Base-by-base conservation (phyloP, 2,329 filamentous ascomycete species). In the Elsinoe australis region DNA sequence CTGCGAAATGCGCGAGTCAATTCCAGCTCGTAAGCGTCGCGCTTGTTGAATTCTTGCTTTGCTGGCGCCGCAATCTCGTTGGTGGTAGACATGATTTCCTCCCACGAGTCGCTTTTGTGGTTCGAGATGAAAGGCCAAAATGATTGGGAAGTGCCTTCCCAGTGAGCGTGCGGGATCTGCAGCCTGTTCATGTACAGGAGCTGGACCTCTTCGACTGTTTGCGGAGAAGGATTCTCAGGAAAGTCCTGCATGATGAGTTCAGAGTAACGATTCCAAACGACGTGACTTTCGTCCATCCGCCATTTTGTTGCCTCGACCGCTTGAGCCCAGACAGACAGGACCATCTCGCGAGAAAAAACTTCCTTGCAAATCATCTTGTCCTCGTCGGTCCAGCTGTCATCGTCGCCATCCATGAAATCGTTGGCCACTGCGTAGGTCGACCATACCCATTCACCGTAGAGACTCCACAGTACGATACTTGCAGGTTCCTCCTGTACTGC, bases 191-290 rank as follows among this genome's bases (percentile, higher is more conserved):
- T 73, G 63, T 83, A 90, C 34, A 87, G 74, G 41, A 78, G 74
- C 21, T 79, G 80, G 57, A 90, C 76, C 58, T 78, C 77, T 52
- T 77, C 74, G 12, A 86, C 71, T 49, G 73, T 74, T 8, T 62
- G 76, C 71, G 60, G 77, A 67, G 57, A 74, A 59, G 55, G 77
- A 75, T 56, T 70, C 64, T 47, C 74, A 68, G 67, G 73, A 15
- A 89, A 73, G 55, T 85, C 76, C 55, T 85, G 78, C 62, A 83
- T 72, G 61, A 88, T 74, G 38, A 87, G 75, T 47, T 81, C 78
- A 34, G 87, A 73, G 75, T 85, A 90, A 54, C 82, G 79, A 60
- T 89, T 78, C 86, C 86, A 94, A 8, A 92, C 74, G 49, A 80
- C 66, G 60, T 88, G 82, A 59, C 86, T 90, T 62, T 88, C 84